Percentiles rank a stretch among this genome's conserved stretches.
Conservation (phyloP, 2,329 filamentous ascomycete species). For the Aspergillus proliferans region DNA sequence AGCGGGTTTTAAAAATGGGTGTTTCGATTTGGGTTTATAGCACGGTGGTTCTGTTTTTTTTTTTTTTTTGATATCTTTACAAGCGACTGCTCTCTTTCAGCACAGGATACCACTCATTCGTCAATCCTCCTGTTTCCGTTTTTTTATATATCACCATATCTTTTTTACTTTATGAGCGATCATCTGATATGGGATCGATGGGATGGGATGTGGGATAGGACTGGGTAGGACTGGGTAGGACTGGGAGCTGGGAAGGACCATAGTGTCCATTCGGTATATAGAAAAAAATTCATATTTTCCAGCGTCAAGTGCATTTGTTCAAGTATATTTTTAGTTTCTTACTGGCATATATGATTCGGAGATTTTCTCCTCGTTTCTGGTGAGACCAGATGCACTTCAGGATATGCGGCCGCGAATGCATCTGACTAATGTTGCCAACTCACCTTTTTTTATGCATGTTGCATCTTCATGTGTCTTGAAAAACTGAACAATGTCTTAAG, state of each 20-base stretch:
- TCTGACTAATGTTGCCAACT: no score
- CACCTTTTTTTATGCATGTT: no score
- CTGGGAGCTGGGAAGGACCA: neutral
- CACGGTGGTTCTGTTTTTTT: conserved; percentile 11
- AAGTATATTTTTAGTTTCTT: no score
- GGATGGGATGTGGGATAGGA: neutral
- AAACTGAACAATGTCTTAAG: no score
- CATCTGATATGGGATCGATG: no score
- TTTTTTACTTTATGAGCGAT: neutral
- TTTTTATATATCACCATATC: conserved; percentile 4
- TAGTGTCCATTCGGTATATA: neutral
- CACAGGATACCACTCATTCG: neutral
- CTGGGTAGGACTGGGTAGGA: neutral
- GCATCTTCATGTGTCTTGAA: no score
- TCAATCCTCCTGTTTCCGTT: conserved; percentile 3
- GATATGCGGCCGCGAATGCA: no score
- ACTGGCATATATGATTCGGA: no score
- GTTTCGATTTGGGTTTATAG: neutral
- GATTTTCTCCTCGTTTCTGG: no score
- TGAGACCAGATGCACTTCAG: no score
- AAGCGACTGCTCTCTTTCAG: neutral
- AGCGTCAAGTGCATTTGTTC: neutral
- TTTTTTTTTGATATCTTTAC: conserved; percentile 3
- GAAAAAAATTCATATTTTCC: neutral
- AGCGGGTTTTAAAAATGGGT: neutral